Percentiles rank a stretch among this genome's conserved stretches.
Evolutionary conservation across 371 early-diverging fungal species (phyloP).

Genomic region (Mucor indicus): DNA sequence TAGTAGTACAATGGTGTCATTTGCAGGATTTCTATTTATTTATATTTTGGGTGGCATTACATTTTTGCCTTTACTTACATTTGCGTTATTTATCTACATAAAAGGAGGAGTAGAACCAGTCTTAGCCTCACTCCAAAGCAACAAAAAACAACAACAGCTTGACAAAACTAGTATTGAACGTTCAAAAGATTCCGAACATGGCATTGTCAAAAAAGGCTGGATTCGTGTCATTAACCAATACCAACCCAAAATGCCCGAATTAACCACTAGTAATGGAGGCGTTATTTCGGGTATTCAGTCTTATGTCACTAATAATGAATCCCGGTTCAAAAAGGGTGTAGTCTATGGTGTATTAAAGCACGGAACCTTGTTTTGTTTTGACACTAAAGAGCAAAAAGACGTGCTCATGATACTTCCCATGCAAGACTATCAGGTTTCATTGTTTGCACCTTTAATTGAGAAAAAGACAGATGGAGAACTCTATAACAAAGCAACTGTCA

Average conservation of each 20-base stretch:
- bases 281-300: slow-evolving; percentile 25
- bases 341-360: slow-evolving; percentile 76
- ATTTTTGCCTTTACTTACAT: slow-evolving; percentile 12
- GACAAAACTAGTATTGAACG: not conserved
- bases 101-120: slow-evolving; percentile 6
- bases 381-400: slow-evolving; percentile 67
- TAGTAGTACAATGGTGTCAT: slow-evolving; percentile 8
- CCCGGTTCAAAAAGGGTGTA: slow-evolving; percentile 13
- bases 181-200: slow-evolving; percentile 5
- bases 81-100: slow-evolving; percentile 6
- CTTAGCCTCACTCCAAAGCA: not conserved
- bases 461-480: slow-evolving; percentile 50
- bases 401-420: slow-evolving; percentile 71
- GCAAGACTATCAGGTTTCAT: slow-evolving; percentile 62
- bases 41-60: slow-evolving; percentile 23
- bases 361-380: slow-evolving; percentile 78
- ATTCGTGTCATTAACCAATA: slow-evolving; percentile 32
- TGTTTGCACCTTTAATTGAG: slow-evolving; percentile 50
- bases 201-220: slow-evolving; percentile 35
- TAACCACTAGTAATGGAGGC: not conserved
- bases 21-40: slow-evolving; percentile 12
- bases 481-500: slow-evolving; percentile 48
- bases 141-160: not conserved
- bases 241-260: slow-evolving; percentile 26
- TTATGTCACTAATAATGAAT: slow-evolving; percentile 10